Percentiles rank a stretch among this genome's conserved stretches.
These are phyloP conservation scores for Lactarius indigo DNA, from an alignment of 768 basidiomycete genomes.

Conservation along the genomic window DNA sequence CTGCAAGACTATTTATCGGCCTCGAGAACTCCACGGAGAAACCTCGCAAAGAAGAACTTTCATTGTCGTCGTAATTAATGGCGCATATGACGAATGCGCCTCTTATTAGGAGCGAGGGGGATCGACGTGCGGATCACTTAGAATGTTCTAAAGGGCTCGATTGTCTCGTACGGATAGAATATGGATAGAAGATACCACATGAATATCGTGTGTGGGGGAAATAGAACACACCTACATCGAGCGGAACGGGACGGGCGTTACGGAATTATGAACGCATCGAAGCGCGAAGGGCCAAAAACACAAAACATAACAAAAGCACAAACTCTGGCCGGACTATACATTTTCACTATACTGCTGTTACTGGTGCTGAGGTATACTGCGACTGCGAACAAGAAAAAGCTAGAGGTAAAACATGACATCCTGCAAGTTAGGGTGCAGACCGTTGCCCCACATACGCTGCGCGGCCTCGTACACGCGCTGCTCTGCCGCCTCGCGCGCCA, in stretches of 20 bases:
- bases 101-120: background rate
- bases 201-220: background rate
- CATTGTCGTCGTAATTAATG: background rate
- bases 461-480: conserved; percentile 40
- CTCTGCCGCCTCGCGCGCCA: conserved; percentile 33
- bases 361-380: background rate
- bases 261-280: background rate
- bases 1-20: background rate
- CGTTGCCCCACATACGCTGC: conserved; percentile 33
- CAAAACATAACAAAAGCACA: background rate
- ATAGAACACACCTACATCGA: background rate
- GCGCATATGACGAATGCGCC: background rate
- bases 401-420: conserved; percentile 77
- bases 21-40: background rate
- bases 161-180: background rate
- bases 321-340: background rate
- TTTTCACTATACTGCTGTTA: too few relatives aligned
- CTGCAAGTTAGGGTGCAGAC: conserved; percentile 51
- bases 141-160: background rate
- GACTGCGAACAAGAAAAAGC: conserved; percentile 13
- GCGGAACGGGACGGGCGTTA: background rate
- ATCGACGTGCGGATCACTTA: background rate
- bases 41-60: background rate
- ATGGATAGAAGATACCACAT: background rate
- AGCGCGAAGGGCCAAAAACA: background rate